Base-by-base conservation (phyloP, 768 basidiomycete species). In the Psilocybe subaeruginosa region DNA sequence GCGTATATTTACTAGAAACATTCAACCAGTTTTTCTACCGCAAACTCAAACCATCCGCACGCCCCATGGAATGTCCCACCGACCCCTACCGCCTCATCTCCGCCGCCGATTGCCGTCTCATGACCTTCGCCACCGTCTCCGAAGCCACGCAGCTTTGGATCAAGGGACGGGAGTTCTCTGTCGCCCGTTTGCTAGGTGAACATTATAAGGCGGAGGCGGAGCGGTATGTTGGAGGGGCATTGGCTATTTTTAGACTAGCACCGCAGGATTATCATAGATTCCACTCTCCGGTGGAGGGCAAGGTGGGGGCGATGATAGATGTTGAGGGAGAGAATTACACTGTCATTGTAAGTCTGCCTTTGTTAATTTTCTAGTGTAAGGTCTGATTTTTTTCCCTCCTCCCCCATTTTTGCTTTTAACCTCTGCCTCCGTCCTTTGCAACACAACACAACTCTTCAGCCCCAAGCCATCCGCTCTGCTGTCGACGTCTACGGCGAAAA, bases 211-310 rank as follows among this genome's bases (percentile, higher is more conserved):
- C 82, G 19, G 84, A 92, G 52, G 86, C 83, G 1, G 86, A 88
- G 4, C 81, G 82, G 41, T 99, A 91, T 69, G 75, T 78, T 1
- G 92, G 92, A 8, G 97, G 97, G 4, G 88, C 91, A 0, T 69
- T 99, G 54, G 92, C 83, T 8, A 97, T 97, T 58, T 98, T 98
- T 77, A 81, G 96, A 16, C 78, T 97, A 17, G 95, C 95, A 1
- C 95, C 95, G 0, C 92, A 96, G 75, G 96, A 98, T 68, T 98
- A 98, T 69, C 96, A 98, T 74, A 90, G 96, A 1, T 97, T 95
- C 82, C 92, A 93, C 71, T 85, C 85, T 0, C 92, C 93, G 0
- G 91, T 96, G 19, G 92, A 93, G 62, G 95, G 95, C 0, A 85
- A 72, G 39, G 85, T 99, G 30, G 96, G 95, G 16, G 79, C 79